Conservation (phyloP, 2,329 filamentous ascomycete genomes). For the Venturiaceae sp. region DNA sequence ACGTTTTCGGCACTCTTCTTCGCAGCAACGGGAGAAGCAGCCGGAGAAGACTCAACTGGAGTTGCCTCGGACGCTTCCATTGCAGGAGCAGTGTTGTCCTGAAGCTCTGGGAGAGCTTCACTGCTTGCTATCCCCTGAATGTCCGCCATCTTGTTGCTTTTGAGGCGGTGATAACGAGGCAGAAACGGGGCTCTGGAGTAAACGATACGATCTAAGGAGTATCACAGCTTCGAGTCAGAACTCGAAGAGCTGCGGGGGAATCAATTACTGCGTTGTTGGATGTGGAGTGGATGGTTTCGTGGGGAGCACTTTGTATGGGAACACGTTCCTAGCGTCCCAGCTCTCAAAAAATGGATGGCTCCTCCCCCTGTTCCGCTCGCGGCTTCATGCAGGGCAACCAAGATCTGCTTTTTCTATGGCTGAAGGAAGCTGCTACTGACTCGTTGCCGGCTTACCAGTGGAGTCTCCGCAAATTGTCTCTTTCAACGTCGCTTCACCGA, state of each 20-base stretch:
- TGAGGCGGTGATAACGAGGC: not conserved
- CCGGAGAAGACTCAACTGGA: not conserved
- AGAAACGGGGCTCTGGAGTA: not conserved
- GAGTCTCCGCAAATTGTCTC: not conserved
- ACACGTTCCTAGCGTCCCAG: not conserved
- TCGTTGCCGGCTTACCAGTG: not conserved
- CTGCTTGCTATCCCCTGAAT: not conserved
- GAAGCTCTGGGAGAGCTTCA: not conserved
- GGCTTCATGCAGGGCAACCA: not conserved
- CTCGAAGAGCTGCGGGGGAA: not conserved
- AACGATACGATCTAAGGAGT: not conserved
- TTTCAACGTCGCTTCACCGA: not conserved
- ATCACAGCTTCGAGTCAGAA: not conserved
- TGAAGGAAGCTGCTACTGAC: not conserved
- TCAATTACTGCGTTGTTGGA: not conserved
- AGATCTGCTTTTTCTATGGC: not conserved
- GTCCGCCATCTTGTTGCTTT: not conserved
- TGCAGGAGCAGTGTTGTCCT: not conserved
- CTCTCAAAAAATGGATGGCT: too few relatives aligned
- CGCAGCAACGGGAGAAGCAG: not conserved
- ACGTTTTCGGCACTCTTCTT: not conserved
- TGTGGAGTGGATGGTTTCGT: not conserved
- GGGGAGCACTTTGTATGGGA: not conserved
- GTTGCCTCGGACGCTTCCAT: not conserved
- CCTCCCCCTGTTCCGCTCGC: not conserved